Percentiles rank a stretch among this genome's conserved stretches.
phyloP scores from a whole-genome alignment of 768 basidiomycete species.

The Podaxis pistillaris region DNA sequence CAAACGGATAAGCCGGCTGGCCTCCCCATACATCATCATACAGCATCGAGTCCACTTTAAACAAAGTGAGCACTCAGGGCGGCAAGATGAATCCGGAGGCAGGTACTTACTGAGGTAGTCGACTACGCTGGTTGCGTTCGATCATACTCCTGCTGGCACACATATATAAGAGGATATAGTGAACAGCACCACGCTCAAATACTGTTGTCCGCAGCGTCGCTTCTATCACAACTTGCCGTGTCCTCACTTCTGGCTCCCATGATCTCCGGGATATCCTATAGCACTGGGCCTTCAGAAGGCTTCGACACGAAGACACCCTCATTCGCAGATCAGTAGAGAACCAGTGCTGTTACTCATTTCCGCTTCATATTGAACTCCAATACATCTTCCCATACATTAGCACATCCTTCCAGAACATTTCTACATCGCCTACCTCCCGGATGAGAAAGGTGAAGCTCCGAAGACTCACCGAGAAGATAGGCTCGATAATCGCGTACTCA shows the following conservation, averaged over 20 bases:
- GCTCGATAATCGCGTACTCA: too few species aligned
- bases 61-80: neutral
- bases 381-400: too few species aligned
- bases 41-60: neutral
- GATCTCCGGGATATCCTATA: neutral
- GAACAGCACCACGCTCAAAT: neutral
- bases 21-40: neutral
- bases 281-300: neutral
- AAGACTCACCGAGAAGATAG: too few species aligned
- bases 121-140: neutral
- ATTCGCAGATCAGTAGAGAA: too few species aligned
- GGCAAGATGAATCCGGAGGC: neutral
- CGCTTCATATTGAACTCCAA: too few species aligned
- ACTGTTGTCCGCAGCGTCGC: too few species aligned
- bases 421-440: too few species aligned
- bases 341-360: too few species aligned
- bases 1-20: neutral
- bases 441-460: too few species aligned
- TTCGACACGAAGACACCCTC: neutral
- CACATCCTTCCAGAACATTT: too few species aligned
- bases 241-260: neutral
- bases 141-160: neutral
- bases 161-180: neutral
- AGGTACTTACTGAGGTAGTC: neutral
- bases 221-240: neutral